Conservation (phyloP, 345 rosid genomes). For the Linum tenue region DNA sequence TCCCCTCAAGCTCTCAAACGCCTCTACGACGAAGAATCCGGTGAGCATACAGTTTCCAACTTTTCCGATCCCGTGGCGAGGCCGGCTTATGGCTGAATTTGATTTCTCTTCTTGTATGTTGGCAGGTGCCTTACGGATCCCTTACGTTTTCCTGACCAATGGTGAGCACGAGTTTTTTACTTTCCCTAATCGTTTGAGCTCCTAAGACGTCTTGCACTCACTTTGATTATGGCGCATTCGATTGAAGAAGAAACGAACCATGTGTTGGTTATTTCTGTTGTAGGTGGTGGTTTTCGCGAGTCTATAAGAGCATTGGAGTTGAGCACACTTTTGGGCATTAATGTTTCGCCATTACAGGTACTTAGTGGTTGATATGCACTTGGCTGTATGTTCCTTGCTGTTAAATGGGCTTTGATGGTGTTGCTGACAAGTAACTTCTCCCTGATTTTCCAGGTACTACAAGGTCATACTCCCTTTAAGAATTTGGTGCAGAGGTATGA, state of each 20-base stretch:
- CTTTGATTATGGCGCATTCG: neutral
- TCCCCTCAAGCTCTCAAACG: constrained; percentile 51
- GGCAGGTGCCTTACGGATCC: constrained; percentile 64
- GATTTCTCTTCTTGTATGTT: neutral
- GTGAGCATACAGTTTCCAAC: constrained; percentile 14
- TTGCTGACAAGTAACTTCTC: neutral
- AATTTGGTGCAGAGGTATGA: constrained; percentile 50
- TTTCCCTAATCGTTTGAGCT: neutral
- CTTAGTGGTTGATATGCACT: neutral
- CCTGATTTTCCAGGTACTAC: constrained; percentile 45
- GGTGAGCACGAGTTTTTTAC: constrained; percentile 32
- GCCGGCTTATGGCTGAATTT: neutral
- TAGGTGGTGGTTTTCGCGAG: constrained; percentile 87
- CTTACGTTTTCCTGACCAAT: constrained; percentile 71
- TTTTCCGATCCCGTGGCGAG: neutral
- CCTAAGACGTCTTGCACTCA: neutral
- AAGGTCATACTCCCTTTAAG: constrained; percentile 77
- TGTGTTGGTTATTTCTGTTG: neutral
- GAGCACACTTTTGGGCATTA: constrained; percentile 46
- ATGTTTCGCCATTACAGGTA: constrained; percentile 45
- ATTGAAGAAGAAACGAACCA: neutral
- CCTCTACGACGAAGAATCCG: constrained; percentile 43
- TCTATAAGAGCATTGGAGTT: constrained; percentile 68
- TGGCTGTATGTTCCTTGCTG: neutral
- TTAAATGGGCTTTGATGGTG: neutral